Conservation (phyloP, 1,139 yeast species). For the Arxiozyma telluris region DNA sequence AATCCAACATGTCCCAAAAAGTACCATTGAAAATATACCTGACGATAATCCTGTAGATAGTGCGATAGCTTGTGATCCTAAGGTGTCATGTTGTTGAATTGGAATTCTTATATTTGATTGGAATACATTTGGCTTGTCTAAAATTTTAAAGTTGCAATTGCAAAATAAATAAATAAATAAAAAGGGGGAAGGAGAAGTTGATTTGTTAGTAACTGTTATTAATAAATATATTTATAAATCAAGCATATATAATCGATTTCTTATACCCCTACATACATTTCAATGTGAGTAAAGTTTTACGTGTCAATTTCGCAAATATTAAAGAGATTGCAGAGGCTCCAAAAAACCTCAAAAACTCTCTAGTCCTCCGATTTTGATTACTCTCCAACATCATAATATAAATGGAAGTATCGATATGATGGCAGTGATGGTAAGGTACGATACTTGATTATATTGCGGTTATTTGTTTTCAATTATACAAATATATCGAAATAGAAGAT, state of each 20-base stretch:
- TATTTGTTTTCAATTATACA: too few species aligned
- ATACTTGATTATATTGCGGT: background rate
- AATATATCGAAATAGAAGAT: background rate
- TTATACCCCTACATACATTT: conserved; percentile 39
- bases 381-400: background rate
- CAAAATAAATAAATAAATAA: background rate
- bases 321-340: conserved; percentile 67
- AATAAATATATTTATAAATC: too few species aligned
- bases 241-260: background rate
- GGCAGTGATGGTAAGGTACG: background rate
- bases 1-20: conserved; percentile 74
- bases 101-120: conserved; percentile 87
- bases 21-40: conserved; percentile 61
- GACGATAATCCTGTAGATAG: conserved; percentile 72
- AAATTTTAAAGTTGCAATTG: too few species aligned
- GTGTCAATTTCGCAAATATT: conserved; percentile 63
- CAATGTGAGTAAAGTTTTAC: conserved; percentile 63
- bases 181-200: background rate
- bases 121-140: conserved; percentile 60
- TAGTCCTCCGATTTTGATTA: conserved; percentile 39
- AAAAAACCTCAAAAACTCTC: conserved; percentile 63
- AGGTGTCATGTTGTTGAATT: conserved; percentile 65
- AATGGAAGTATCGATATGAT: background rate
- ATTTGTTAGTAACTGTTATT: background rate
- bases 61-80: conserved; percentile 80